A percentile compares a stretch with the other conserved stretches of the same genome.
Evolutionary conservation across 2,329 filamentous ascomycete species (phyloP).

Genomic region (Xylaria sp.): DNA sequence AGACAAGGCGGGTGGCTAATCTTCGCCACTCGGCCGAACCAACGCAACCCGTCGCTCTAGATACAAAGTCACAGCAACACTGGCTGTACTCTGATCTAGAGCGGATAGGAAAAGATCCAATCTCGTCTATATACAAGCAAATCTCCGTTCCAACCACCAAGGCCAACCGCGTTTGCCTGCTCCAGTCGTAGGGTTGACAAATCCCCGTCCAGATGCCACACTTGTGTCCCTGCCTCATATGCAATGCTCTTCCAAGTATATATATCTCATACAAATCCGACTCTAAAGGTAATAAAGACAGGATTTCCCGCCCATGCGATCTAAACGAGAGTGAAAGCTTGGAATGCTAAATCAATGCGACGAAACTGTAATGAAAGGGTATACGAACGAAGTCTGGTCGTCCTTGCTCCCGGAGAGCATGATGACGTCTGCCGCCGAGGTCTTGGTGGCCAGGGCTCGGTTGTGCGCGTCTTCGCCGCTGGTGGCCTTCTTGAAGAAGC

Average conservation of each 20-base stretch:
- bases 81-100: slow-evolving; percentile 45
- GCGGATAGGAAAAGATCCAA: slow-evolving; percentile 37
- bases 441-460: slow-evolving; percentile 84
- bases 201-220: neutral
- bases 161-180: neutral
- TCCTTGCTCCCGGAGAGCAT: slow-evolving; percentile 99
- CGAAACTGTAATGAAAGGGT: slow-evolving; percentile 34
- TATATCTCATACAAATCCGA: slow-evolving; percentile 2
- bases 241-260: slow-evolving; percentile 6
- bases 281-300: slow-evolving; percentile 1
- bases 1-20: neutral
- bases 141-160: slow-evolving; percentile 9
- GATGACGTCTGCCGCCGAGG: slow-evolving; percentile 90
- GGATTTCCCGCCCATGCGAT: slow-evolving; percentile 1
- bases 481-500: slow-evolving; percentile 85
- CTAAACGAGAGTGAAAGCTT: neutral
- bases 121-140: slow-evolving; percentile 27
- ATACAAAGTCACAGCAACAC: slow-evolving; percentile 43
- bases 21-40: slow-evolving; percentile 20
- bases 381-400: slow-evolving; percentile 80
- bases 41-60: slow-evolving; percentile 53
- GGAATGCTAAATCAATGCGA: slow-evolving; percentile 17
- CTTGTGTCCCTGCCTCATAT: neutral
- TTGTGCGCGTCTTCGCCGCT: slow-evolving; percentile 75
- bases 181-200: neutral